phyloP scores from a whole-genome alignment of 2,329 filamentous ascomycete genomes.

The Exophiala xenobiotica region DNA sequence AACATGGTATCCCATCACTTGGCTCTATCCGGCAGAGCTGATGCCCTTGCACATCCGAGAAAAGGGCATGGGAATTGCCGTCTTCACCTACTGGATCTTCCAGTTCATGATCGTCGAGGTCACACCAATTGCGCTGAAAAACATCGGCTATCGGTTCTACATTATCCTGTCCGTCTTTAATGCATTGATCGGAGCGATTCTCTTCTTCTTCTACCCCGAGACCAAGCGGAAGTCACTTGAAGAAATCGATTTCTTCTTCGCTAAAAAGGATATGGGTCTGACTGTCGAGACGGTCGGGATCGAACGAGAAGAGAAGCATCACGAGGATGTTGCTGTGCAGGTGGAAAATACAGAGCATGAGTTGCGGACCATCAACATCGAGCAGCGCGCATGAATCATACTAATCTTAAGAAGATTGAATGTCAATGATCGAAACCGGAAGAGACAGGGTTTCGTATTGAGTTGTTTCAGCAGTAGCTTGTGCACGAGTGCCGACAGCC shows the following conservation, averaged over 20 bases:
- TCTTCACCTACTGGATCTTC: constrained; percentile 2
- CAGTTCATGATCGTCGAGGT: constrained; percentile 1
- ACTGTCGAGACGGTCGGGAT: too few relatives aligned
- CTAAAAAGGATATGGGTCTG: too few relatives aligned
- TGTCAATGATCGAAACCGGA: too few relatives aligned
- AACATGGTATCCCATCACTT: constrained; percentile 4
- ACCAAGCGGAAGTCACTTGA: constrained; percentile 3
- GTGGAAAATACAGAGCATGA: too few relatives aligned
- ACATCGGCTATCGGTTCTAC: constrained; percentile 1
- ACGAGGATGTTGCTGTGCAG: too few relatives aligned
- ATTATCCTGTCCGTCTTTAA: constrained; percentile 27
- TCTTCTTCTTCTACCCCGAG: constrained; percentile 4
- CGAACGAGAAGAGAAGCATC: too few relatives aligned
- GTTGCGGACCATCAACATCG: too few relatives aligned
- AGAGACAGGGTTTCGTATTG: too few relatives aligned
- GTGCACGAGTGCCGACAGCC: too few relatives aligned
- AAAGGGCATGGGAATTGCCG: background rate
- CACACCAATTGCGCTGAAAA: background rate
- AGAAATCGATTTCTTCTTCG: constrained; percentile 3
- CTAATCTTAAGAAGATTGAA: too few relatives aligned
- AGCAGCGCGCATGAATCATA: too few relatives aligned
- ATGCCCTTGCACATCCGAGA: constrained; percentile 4
- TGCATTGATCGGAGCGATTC: background rate
- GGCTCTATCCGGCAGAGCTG: constrained; percentile 5
- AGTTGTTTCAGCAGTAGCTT: too few relatives aligned